These are phyloP conservation scores for Acrodontium crateriforme DNA, from an alignment of 2,329 filamentous ascomycete species.

Conservation along the genomic window DNA sequence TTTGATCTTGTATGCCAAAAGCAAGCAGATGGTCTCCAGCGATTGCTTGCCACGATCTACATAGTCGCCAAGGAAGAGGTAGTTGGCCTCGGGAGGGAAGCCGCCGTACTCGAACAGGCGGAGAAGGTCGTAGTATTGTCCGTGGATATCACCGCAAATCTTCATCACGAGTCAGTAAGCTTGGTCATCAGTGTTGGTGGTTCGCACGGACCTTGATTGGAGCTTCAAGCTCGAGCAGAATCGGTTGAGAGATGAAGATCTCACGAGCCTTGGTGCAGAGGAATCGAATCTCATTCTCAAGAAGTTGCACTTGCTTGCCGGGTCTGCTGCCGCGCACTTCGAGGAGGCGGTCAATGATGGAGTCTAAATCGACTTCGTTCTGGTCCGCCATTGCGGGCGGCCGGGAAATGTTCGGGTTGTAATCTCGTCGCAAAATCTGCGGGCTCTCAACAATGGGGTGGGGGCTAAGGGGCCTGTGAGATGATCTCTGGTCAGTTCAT, in stretches of 20 bases:
- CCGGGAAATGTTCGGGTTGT: conserved; percentile 3
- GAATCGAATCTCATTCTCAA: conserved; percentile 91
- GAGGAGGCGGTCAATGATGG: conserved; percentile 95
- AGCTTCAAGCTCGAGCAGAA: conserved; percentile 91
- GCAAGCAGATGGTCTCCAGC: conserved; percentile 91
- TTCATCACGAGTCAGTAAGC: too few species aligned
- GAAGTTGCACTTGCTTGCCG: conserved; percentile 94
- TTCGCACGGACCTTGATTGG: conserved; percentile 75
- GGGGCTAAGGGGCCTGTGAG: too few species aligned
- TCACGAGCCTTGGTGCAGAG: conserved; percentile 97
- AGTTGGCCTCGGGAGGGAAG: conserved; percentile 97
- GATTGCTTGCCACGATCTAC: conserved; percentile 99
- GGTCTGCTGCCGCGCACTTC: conserved; percentile 96
- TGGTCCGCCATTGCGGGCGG: conserved; percentile 52
- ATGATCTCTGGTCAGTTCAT: too few species aligned
- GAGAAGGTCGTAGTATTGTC: conserved; percentile 96
- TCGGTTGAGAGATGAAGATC: conserved; percentile 99
- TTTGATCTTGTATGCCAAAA: conserved; percentile 99
- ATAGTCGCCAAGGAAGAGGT: conserved; percentile 97
- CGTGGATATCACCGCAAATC: conserved; percentile 99
- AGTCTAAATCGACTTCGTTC: conserved; percentile 94
- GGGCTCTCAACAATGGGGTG: too few species aligned
- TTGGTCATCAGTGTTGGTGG: neutral
- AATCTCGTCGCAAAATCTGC: too few species aligned
- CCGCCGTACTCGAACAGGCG: conserved; percentile 97